phyloP scores from a whole-genome alignment of 305 asterid species.

The Fraxinus dipetala region DNA sequence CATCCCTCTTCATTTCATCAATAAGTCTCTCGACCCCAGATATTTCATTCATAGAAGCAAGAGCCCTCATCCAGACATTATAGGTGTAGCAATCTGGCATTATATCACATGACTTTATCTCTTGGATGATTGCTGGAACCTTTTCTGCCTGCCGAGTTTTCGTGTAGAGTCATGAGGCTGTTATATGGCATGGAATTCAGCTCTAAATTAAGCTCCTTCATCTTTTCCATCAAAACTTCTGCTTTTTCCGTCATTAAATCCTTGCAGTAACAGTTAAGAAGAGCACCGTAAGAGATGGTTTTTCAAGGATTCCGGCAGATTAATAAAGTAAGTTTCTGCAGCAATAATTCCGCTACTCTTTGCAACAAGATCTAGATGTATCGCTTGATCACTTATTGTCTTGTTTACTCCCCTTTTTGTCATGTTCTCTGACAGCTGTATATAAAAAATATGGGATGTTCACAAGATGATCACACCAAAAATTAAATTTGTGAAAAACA shows the following conservation, averaged over 20 bases:
- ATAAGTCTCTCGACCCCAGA: constrained; percentile 78
- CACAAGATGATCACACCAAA: neutral
- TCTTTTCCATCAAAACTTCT: constrained; percentile 60
- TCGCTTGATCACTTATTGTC: constrained; percentile 78
- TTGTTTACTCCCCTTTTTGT: constrained; percentile 85
- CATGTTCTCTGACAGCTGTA: constrained; percentile 78
- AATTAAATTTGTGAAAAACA: neutral
- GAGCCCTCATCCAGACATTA: constrained; percentile 94
- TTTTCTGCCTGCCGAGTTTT: constrained; percentile 51
- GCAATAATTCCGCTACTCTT: constrained; percentile 62
- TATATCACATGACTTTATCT: constrained; percentile 69
- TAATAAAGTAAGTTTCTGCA: constrained; percentile 68
- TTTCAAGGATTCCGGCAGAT: constrained; percentile 71
- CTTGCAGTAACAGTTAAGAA: constrained; percentile 86
- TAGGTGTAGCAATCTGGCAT: constrained; percentile 68
- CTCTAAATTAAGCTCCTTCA: constrained; percentile 79
- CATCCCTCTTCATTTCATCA: constrained; percentile 94
- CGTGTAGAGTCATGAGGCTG: constrained; percentile 70
- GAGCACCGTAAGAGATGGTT: constrained; percentile 71
- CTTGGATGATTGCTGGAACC: constrained; percentile 68
- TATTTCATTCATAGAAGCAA: constrained; percentile 68
- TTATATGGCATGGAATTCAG: constrained; percentile 75
- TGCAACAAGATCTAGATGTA: constrained; percentile 82
- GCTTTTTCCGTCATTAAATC: constrained; percentile 66
- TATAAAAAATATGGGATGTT: constrained; percentile 12